Conservation (phyloP, 768 basidiomycete species). For the Cystoderma amianthinum region DNA sequence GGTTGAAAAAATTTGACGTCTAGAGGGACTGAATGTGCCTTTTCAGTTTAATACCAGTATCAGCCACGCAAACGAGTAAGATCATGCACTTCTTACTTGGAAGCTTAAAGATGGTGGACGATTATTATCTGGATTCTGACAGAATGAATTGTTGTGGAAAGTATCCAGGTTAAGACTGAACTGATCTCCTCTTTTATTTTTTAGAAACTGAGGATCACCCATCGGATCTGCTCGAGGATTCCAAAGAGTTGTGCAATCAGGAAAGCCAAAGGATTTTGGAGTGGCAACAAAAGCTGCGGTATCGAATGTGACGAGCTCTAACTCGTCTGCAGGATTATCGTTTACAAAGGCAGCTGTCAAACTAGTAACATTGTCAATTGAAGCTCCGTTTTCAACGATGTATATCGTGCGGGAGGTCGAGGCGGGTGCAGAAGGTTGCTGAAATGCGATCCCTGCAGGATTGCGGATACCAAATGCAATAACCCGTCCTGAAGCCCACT, state of each 20-base stretch:
- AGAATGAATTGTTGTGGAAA: constrained; percentile 24
- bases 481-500: constrained; percentile 23
- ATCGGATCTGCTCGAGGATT: constrained; percentile 34
- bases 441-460: constrained; percentile 33
- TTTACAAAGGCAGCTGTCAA: constrained; percentile 32
- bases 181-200: constrained; percentile 23
- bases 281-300: constrained; percentile 1
- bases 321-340: constrained; percentile 37
- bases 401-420: constrained; percentile 15
- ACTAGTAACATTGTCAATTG: constrained; percentile 31
- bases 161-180: constrained; percentile 29
- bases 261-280: constrained; percentile 28
- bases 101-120: constrained; percentile 28
- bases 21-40: constrained; percentile 41
- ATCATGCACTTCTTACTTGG: no score
- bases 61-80: no score
- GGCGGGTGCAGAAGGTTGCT: no score
- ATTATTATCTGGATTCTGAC: constrained; percentile 24
- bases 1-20: constrained; percentile 35
- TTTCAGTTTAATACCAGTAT: no score
- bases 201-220: no score
- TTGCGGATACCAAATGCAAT: constrained; percentile 38
- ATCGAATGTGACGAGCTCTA: constrained; percentile 19
- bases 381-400: constrained; percentile 37
- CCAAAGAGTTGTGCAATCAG: constrained; percentile 37